These are phyloP conservation scores for Lasiodiplodia sp. DNA, from an alignment of 2,329 filamentous ascomycete species.

Conservation along the genomic window DNA sequence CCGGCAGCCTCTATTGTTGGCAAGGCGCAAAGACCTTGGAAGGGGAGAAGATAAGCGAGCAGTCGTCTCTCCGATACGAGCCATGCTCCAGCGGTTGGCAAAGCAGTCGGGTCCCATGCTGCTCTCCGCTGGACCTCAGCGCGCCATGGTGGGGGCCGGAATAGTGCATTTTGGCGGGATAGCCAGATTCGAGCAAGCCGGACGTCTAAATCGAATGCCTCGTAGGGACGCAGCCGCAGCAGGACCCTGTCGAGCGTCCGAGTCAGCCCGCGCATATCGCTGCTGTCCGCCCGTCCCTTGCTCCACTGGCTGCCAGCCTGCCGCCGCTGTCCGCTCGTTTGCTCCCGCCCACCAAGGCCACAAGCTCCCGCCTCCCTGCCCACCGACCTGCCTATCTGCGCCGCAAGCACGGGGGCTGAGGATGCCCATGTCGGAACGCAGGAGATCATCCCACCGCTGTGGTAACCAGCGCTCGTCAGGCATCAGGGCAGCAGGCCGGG, in stretches of 20 bases:
- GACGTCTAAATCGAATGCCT: conserved; percentile 14
- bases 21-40: neutral
- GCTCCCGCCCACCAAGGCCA: conserved; percentile 15
- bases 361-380: conserved; percentile 14
- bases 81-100: neutral
- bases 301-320: conserved; percentile 1
- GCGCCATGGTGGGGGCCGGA: conserved; percentile 6
- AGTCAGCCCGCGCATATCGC: conserved; percentile 24
- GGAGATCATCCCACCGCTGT: conserved; percentile 9
- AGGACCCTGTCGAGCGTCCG: conserved; percentile 10
- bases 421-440: neutral
- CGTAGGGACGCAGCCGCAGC: conserved; percentile 20
- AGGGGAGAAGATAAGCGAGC: conserved; percentile 21
- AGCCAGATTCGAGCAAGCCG: conserved; percentile 15
- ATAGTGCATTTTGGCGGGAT: conserved; percentile 11
- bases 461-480: neutral
- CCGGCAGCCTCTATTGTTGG: neutral
- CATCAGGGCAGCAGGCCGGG: conserved; percentile 9
- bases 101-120: neutral
- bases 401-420: conserved; percentile 4
- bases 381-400: conserved; percentile 7
- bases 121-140: neutral
- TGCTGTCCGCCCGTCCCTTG: conserved; percentile 7
- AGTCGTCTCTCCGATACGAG: neutral
- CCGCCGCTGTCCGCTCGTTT: conserved; percentile 3